A percentile compares a stretch with the other conserved stretches of the same genome.
Evolutionary conservation across 73 alveolate species (phyloP).

Genomic region (Urostyla sp.): DNA sequence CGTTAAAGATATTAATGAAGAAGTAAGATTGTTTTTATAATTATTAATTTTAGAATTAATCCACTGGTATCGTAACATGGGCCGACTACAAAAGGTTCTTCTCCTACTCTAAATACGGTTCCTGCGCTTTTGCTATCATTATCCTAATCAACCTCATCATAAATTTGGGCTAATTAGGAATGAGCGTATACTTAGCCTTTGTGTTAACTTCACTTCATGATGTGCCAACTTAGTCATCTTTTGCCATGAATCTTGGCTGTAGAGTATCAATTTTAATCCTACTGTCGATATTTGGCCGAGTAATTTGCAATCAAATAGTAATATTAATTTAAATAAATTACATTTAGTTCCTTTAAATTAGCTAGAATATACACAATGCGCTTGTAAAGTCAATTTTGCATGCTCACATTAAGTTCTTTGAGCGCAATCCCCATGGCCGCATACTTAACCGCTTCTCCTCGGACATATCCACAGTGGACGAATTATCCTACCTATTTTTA

Average conservation of each 20-base stretch:
- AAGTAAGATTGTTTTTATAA: background rate
- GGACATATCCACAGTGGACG: conserved; percentile 55
- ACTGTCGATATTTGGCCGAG: background rate
- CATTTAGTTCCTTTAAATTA: conserved; percentile 18
- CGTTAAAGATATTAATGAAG: background rate
- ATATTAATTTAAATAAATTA: background rate
- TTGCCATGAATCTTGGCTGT: background rate
- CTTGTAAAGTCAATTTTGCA: conserved; percentile 43
- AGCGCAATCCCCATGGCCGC: conserved; percentile 46
- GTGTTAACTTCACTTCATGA: conserved; percentile 2
- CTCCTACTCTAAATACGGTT: conserved; percentile 39
- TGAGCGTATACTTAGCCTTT: conserved; percentile 55
- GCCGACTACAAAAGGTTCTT: conserved; percentile 52
- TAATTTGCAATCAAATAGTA: conserved; percentile 21
- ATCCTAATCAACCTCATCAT: conserved; percentile 4
- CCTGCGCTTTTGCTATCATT: conserved; percentile 33
- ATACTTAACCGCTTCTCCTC: conserved; percentile 53
- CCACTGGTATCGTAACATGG: conserved; percentile 30
- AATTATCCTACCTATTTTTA: background rate
- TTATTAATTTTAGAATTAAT: background rate
- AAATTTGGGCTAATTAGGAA: conserved; percentile 3
- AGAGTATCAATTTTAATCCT: background rate
- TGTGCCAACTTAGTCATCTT: background rate
- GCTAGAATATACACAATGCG: conserved; percentile 15
- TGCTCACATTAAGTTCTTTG: conserved; percentile 51